These are phyloP conservation scores for Ananas comosus DNA, from an alignment of 176 grass and related monocot genomes.

Conservation along the genomic window DNA sequence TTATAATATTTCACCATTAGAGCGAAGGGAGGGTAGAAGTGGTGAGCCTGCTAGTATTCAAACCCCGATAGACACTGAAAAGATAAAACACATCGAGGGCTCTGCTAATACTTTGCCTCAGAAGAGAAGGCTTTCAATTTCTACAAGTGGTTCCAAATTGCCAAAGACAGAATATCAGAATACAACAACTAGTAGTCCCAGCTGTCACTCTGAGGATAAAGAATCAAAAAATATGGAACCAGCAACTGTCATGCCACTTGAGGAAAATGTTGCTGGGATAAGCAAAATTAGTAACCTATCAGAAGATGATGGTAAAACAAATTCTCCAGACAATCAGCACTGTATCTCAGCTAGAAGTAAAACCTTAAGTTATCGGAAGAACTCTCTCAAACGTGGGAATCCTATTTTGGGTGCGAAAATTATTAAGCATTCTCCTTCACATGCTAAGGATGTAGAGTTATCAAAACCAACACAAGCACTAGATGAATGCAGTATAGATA, in stretches of 20 bases:
- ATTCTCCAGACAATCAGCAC: slow-evolving; percentile 16
- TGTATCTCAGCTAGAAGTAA: slow-evolving; percentile 23
- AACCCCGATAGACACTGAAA: slow-evolving; percentile 12
- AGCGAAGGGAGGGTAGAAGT: slow-evolving; percentile 6
- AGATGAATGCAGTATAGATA: slow-evolving; percentile 2
- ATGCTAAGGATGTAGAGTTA: slow-evolving; percentile 15
- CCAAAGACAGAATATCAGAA: slow-evolving; percentile 13
- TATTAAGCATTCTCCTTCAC: slow-evolving; percentile 18
- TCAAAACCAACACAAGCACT: slow-evolving; percentile 7
- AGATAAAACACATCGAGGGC: slow-evolving; percentile 6
- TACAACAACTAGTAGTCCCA: slow-evolving; percentile 11
- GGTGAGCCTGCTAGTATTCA: slow-evolving; percentile 11
- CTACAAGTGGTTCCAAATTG: slow-evolving; percentile 17
- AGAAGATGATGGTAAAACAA: slow-evolving; percentile 7
- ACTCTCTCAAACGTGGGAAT: slow-evolving; percentile 38
- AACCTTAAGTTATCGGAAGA: slow-evolving; percentile 28
- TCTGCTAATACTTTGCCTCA: slow-evolving; percentile 23
- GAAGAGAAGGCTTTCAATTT: slow-evolving; percentile 32
- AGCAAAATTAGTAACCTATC: background rate
- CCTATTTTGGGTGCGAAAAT: slow-evolving; percentile 22
- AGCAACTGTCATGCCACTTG: slow-evolving; percentile 12
- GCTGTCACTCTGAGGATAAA: slow-evolving; percentile 20
- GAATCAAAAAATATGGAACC: slow-evolving; percentile 24
- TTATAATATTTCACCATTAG: slow-evolving; percentile 9
- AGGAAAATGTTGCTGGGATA: slow-evolving; percentile 11